Evolutionary conservation across 2,329 filamentous ascomycete genomes (phyloP), one percentile per base, ranked within the genome.

Genomic region (Colletotrichum neosansevieriae): DNA sequence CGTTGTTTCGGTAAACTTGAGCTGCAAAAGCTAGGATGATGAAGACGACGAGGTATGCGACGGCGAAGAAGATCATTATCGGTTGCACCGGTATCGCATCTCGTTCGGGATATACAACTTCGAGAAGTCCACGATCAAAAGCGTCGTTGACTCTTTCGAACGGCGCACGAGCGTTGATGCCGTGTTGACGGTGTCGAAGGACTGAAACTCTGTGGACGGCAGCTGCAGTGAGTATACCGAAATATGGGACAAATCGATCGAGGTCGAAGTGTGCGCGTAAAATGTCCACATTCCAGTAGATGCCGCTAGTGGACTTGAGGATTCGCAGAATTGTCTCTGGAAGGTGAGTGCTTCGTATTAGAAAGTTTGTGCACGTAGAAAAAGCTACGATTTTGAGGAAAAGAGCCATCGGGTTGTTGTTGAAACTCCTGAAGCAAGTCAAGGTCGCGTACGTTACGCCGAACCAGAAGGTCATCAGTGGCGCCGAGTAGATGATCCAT

Each of bases 401-500:
- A 3, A 89, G 72, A 40, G 81, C 81, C 2, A 72, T 71, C 4
- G 79, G 72, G 53, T 79, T 80, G 17, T 78, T 74, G 70, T 89
- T 89, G 69, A 76, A 74, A 29, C 73, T 72, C 4, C 76, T 76
- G 38, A 78, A 79, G 17, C 83, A 73, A 17, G 79, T 77, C 64
- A 90, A 77, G 4, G 86, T 88, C 34, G 78, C 70, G 73, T 83
- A 90, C n/a, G 87, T 78, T 21, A 89, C 77, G 6, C 88, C 70
- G 73, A 89, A 91, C 86, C 88, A 91, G 74, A 90, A 89, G 56
- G 83, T 88, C 44, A 86, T 81, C 2, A 89, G 78, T 0, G 87
- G 84, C 0, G 87, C 82, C 72, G 90, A 89, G 75, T 91, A 90
- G 38, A 74, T 73, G 71, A 77, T 74, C 59, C 74, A 90, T 38